These are phyloP conservation scores for Chlorencoelia australis DNA, from an alignment of 2,329 filamentous ascomycete species.

Conservation along the genomic window DNA sequence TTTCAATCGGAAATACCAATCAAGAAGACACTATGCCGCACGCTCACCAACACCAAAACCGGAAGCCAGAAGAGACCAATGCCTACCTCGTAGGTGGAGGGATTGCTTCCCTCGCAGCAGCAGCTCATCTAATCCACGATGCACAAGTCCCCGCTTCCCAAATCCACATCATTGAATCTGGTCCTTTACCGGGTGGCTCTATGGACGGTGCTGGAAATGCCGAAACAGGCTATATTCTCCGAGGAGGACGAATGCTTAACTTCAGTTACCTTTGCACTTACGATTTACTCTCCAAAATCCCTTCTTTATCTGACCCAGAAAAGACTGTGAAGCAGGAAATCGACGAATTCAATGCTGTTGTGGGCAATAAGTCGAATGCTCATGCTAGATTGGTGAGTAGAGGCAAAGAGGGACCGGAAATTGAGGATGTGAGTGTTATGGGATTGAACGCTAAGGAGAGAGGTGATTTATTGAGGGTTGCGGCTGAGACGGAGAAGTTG, in stretches of 20 bases:
- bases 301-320: too few species aligned
- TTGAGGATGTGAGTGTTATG: slow-evolving; percentile 20
- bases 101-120: slow-evolving; percentile 25
- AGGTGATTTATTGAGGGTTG: slow-evolving; percentile 13
- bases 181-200: slow-evolving; percentile 15
- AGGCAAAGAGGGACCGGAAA: slow-evolving; percentile 15
- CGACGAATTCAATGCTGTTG: slow-evolving; percentile 15
- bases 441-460: slow-evolving; percentile 18
- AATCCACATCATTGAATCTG: slow-evolving; percentile 25
- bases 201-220: slow-evolving; percentile 17
- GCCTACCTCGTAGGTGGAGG: slow-evolving; percentile 26
- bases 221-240: slow-evolving; percentile 19
- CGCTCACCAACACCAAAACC: too few species aligned
- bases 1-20: too few species aligned
- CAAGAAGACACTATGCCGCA: too few species aligned
- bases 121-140: slow-evolving; percentile 25
- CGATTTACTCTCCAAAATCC: slow-evolving; percentile 21
- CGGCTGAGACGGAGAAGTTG: slow-evolving; percentile 7
- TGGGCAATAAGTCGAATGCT: slow-evolving; percentile 13
- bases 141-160: slow-evolving; percentile 21
- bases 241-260: slow-evolving; percentile 25
- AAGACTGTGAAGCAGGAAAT: slow-evolving; percentile 23
- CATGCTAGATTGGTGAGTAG: slow-evolving; percentile 20
- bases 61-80: slow-evolving; percentile 18
- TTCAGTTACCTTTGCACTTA: slow-evolving; percentile 25